Evolutionary conservation across 352 stramenopile species (phyloP), one percentile per base, ranked within the genome.

Genomic region (Phytophthora capsici): DNA sequence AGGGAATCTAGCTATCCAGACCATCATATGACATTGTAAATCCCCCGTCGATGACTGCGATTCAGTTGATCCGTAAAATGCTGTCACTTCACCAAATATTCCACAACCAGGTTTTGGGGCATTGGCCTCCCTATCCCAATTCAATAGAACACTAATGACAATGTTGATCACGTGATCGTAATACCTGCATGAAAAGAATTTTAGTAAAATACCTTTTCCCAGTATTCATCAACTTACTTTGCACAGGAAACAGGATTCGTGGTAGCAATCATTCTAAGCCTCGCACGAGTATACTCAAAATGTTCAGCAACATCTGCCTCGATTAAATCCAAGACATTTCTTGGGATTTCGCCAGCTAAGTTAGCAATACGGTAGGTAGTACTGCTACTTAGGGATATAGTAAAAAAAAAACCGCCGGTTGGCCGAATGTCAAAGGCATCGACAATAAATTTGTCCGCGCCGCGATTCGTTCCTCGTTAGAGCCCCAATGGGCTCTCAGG

Each of bases 321-420:
- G 0, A 48, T 48, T n/a, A 32, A 6, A 30, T 44, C 20, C 16
- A 45, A 8, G n/a, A 26, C 20, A 48, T 48, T 20, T 3, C 41
- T 7, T 1, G n/a, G n/a, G 28, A 50, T 50, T 16, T 17, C 23
- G 14, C 53, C 41, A 19, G 53, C 53, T 3, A 61, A 16, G 32
- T 38, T 37, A 53, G 40, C 53, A 37, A 61, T 53, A 6, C 40
- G 28, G 19, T 36, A 52, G 0, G 17, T 8, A 13, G 22, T 16
- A 4, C 13, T 13, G 13, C 12, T 38, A 22, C 26, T 22, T 14
- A 32, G 44, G 10, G 30, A 62, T 8, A 62, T 14, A 4, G 43
- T 55, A 23, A 62, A 54, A 41, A 62, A 54, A 62, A 54, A 1
- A 61, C 25, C 20, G 53, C 17, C 1, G 53, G 53, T 38, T 61